Conservation (phyloP, 805 yeast genomes). For the Wickerhamomyces canadensis region DNA sequence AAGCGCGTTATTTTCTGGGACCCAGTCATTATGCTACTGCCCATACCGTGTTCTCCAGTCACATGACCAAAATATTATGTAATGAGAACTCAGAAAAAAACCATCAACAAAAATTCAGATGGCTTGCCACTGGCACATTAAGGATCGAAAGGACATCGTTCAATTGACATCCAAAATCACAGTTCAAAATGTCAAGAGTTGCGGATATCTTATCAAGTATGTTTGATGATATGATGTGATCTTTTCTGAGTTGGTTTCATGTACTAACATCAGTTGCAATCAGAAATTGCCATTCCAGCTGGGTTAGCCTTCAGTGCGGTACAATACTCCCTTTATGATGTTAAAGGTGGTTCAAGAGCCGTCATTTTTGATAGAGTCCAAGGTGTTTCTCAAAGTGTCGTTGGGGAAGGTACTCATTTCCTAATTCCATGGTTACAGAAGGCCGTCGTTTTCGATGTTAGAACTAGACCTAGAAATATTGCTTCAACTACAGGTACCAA, state of each 20-base stretch:
- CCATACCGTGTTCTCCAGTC: neutral
- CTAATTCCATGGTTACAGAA: slow-evolving; percentile 93
- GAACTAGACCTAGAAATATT: slow-evolving; percentile 92
- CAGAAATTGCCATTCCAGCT: slow-evolving; percentile 57
- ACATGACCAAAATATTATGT: neutral
- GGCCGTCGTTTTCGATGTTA: slow-evolving; percentile 84
- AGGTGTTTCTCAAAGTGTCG: slow-evolving; percentile 84
- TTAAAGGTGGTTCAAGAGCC: slow-evolving; percentile 93
- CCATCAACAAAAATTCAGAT: neutral
- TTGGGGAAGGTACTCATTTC: slow-evolving; percentile 97
- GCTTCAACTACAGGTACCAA: slow-evolving; percentile 95
- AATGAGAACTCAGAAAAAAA: neutral
- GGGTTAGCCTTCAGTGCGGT: slow-evolving; percentile 67
- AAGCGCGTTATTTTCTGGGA: no score
- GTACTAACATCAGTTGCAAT: slow-evolving; percentile 8
- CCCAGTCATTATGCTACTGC: neutral
- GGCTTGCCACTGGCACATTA: slow-evolving; percentile 1
- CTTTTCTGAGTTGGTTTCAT: no score
- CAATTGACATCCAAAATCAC: neutral
- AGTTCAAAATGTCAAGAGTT: slow-evolving; percentile 31
- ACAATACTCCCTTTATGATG: slow-evolving; percentile 87
- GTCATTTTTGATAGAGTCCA: slow-evolving; percentile 87
- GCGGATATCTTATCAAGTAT: slow-evolving; percentile 34
- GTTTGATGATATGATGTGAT: slow-evolving; percentile 4
- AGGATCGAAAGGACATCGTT: no score